phyloP scores from a whole-genome alignment of 371 early-diverging fungal genomes.

The Mucor irregularis region DNA sequence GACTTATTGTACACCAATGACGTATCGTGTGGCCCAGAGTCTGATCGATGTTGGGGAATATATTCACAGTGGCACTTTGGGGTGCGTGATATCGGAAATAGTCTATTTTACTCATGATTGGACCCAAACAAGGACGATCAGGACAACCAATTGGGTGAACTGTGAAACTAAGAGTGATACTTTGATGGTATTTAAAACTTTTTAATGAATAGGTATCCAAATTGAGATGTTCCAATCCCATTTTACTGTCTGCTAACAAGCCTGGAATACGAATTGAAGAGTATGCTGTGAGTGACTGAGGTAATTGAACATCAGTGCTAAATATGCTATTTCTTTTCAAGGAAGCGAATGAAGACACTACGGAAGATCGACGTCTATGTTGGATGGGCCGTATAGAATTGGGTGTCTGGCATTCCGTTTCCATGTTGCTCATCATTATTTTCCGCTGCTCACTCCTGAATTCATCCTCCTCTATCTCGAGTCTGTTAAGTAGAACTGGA shows the following conservation, averaged over 20 bases:
- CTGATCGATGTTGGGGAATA: constrained; percentile 43
- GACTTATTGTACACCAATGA: constrained; percentile 37
- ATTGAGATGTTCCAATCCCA: constrained; percentile 58
- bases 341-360: constrained; percentile 7
- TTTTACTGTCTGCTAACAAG: constrained; percentile 45
- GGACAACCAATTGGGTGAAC: constrained; percentile 53
- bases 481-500: constrained; percentile 54
- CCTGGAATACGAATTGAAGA: constrained; percentile 27
- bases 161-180: constrained; percentile 53
- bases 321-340: background rate
- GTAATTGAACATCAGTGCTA: constrained; percentile 11
- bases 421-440: constrained; percentile 19
- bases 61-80: constrained; percentile 5
- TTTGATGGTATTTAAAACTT: constrained; percentile 61
- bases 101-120: constrained; percentile 49
- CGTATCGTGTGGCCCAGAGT: constrained; percentile 48
- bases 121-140: constrained; percentile 58
- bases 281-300: constrained; percentile 42
- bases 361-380: constrained; percentile 7
- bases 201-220: constrained; percentile 58
- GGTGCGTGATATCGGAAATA: constrained; percentile 47
- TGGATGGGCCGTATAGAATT: background rate
- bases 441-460: constrained; percentile 22
- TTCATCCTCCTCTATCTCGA: constrained; percentile 53
- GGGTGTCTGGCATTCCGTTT: constrained; percentile 15